Conservation (phyloP, 805 yeast genomes). For the Saturnispora zaruensis region DNA sequence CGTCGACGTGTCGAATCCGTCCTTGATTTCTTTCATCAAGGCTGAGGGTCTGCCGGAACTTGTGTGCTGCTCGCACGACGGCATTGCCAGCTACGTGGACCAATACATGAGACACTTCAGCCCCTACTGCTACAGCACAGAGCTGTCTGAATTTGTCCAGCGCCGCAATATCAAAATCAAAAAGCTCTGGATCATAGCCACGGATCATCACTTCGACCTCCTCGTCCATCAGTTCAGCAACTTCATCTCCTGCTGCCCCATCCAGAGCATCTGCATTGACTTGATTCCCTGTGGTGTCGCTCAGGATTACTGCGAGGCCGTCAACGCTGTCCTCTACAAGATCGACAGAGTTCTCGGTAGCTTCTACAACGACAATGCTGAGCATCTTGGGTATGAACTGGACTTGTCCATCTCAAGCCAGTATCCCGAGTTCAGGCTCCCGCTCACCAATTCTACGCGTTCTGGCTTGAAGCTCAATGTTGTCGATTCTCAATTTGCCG, state of each 20-base stretch:
- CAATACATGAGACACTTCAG: neutral
- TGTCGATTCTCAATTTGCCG: neutral
- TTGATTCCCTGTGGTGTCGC: neutral
- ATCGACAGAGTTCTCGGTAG: neutral
- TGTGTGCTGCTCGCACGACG: neutral
- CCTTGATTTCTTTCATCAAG: neutral
- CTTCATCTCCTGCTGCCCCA: neutral
- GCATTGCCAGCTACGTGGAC: neutral
- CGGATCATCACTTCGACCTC: neutral
- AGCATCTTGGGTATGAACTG: neutral
- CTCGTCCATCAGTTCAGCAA: neutral
- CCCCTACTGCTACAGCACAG: neutral
- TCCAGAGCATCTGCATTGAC: neutral
- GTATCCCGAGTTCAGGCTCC: neutral
- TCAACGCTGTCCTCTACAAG: neutral
- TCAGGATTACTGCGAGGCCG: neutral
- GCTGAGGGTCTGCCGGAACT: conserved; percentile 4
- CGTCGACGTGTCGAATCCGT: neutral
- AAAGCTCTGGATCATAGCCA: neutral
- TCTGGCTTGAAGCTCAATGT: neutral
- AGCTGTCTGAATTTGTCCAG: neutral
- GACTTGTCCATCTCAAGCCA: neutral
- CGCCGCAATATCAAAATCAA: neutral
- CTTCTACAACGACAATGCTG: neutral
- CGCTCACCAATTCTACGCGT: neutral